A percentile compares a stretch with the other conserved stretches of the same genome.
Evolutionary conservation across 108 stramenopile species (phyloP).

Genomic region (Pseudonitzschia multistriata): DNA sequence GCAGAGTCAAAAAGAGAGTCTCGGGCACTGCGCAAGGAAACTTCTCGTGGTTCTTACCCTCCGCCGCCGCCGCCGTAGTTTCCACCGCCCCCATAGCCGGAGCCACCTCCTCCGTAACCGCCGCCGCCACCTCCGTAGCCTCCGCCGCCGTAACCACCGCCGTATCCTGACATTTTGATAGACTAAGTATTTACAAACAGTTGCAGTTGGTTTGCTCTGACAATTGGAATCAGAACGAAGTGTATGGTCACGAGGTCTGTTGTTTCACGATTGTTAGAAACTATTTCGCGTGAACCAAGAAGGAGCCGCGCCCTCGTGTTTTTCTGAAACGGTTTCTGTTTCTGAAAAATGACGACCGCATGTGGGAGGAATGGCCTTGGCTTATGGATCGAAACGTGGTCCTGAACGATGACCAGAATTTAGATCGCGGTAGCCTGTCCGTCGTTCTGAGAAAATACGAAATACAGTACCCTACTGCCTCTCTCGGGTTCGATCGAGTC

Average conservation of each 20-base stretch:
- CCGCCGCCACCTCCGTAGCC: conserved; percentile 4
- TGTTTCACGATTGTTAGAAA: too few relatives aligned
- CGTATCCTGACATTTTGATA: background rate
- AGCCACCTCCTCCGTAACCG: conserved; percentile 8
- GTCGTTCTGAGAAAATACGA: background rate
- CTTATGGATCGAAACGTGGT: background rate
- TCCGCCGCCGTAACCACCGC: background rate
- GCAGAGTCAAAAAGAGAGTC: background rate
- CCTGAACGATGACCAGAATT: conserved; percentile 2
- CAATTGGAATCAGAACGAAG: background rate
- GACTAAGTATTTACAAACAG: background rate
- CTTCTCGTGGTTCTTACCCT: conserved; percentile 19
- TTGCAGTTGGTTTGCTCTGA: background rate
- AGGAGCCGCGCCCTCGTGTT: too few relatives aligned
- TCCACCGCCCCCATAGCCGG: conserved; percentile 26
- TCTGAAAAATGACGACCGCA: too few relatives aligned
- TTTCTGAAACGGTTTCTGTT: too few relatives aligned
- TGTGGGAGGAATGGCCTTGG: background rate
- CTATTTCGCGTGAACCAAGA: too few relatives aligned
- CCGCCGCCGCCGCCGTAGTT: conserved; percentile 38
- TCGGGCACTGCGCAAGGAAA: too few relatives aligned
- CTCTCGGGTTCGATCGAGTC: too few relatives aligned
- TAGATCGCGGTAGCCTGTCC: background rate
- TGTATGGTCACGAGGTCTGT: too few relatives aligned
- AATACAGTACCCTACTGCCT: background rate